phyloP scores from a whole-genome alignment of 495 filamentous ascomycete genomes.

The Podospora didyma region DNA sequence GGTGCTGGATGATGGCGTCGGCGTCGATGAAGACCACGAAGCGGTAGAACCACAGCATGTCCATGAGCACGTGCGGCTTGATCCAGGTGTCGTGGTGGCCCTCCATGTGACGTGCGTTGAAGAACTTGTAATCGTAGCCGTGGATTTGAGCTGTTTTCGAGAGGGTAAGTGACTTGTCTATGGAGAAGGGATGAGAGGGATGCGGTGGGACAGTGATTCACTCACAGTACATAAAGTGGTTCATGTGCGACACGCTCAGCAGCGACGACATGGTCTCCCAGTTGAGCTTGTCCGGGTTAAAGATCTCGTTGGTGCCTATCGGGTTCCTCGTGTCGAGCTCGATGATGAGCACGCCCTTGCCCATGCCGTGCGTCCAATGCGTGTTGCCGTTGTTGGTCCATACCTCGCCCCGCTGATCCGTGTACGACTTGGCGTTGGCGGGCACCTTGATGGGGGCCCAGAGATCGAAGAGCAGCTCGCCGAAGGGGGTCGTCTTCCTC shows the following conservation, averaged over 20 bases:
- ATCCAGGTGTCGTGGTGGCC: slow-evolving; percentile 30
- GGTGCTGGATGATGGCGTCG: slow-evolving; percentile 38
- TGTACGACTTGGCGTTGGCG: neutral
- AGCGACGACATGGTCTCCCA: neutral
- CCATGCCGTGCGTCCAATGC: neutral
- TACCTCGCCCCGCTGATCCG: neutral
- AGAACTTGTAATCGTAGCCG: slow-evolving; percentile 44
- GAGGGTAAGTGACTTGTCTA: neutral
- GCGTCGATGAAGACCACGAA: slow-evolving; percentile 42
- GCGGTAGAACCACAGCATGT: slow-evolving; percentile 30
- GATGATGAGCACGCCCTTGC: neutral
- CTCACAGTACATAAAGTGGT: slow-evolving; percentile 4
- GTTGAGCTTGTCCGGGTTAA: neutral
- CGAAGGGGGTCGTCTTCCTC: too few species aligned
- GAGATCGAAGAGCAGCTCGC: neutral
- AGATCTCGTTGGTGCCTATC: neutral
- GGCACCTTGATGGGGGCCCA: slow-evolving; percentile 2
- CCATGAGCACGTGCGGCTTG: slow-evolving; percentile 34
- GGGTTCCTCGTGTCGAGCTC: slow-evolving; percentile 2
- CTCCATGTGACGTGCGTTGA: slow-evolving; percentile 21
- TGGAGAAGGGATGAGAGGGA: neutral
- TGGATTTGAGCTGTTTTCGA: slow-evolving; percentile 32
- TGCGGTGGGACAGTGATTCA: neutral
- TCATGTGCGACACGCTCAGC: neutral
- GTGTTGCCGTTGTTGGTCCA: neutral